phyloP scores from a whole-genome alignment of 495 filamentous ascomycete species.

The Hypoxylon lienhwacheense region DNA sequence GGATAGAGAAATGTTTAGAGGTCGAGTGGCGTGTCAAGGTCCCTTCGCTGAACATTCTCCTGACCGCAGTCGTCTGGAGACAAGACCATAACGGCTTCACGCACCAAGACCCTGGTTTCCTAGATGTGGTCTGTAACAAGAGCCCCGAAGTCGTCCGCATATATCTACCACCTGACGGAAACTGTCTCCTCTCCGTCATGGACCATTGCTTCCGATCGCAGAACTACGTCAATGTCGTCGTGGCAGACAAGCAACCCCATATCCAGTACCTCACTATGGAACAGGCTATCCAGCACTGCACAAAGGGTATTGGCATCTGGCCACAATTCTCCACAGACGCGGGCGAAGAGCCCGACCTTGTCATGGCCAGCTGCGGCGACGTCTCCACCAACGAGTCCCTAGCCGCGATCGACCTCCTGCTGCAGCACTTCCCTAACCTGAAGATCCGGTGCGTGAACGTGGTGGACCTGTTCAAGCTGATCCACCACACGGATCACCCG shows the following conservation, averaged over 20 bases:
- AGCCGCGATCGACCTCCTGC: constrained; percentile 66
- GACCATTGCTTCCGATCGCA: constrained; percentile 68
- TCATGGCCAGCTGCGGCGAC: constrained; percentile 73
- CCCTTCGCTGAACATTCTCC: constrained; percentile 71
- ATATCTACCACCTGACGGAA: constrained; percentile 74
- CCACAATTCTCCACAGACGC: constrained; percentile 56
- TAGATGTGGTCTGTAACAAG: constrained; percentile 75
- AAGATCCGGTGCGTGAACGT: constrained; percentile 76
- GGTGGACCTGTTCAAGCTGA: constrained; percentile 74
- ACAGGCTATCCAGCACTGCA: constrained; percentile 68
- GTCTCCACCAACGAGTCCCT: constrained; percentile 69
- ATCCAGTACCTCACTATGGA: constrained; percentile 71
- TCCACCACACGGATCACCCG: constrained; percentile 63
- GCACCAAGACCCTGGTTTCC: constrained; percentile 76
- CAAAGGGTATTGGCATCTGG: constrained; percentile 64
- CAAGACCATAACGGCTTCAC: constrained; percentile 82
- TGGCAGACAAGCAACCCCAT: constrained; percentile 75
- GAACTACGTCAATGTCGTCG: constrained; percentile 78
- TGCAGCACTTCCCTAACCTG: constrained; percentile 63
- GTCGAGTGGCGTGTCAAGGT: constrained; percentile 70
- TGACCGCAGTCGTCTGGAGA: constrained; percentile 74
- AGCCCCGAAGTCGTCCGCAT: constrained; percentile 73
- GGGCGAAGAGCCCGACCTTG: constrained; percentile 64
- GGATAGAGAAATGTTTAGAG: constrained; percentile 74
- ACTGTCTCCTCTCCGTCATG: constrained; percentile 66